Base-by-base conservation (phyloP, 2,329 filamentous ascomycete genomes). In the Stagonosporopsis vannaccii region DNA sequence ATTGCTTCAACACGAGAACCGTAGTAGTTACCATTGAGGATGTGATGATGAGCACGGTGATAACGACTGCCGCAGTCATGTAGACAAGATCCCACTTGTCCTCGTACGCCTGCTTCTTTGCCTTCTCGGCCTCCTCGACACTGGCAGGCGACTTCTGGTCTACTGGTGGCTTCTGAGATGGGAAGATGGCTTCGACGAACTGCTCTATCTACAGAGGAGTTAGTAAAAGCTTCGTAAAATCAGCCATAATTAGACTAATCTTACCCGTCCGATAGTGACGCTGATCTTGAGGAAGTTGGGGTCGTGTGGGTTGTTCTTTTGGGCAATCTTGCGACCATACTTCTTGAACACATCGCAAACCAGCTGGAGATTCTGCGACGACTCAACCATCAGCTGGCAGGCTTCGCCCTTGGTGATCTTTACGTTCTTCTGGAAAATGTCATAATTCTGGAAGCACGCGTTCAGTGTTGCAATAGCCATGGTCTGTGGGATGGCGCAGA, bases 401-500 rank as follows among this genome's bases (percentile, higher is more conserved):
- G 95, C 93, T 65, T 94, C 87, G 28, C 95, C 95, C 81, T 97
- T 98, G 55, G 91, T 94, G 77, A 99, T 97, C 81, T 99, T 99
- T 80, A 99, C 82, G 71, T 97, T 95, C 62, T 85, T 87, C 73
- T 94, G 79, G 74, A 97, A 96, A 55, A 99, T 87, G 58, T 83
- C 84, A 20, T 91, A 90, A 77, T 99, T 99, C 70, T 90, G 89
- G 86, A 98, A 99, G 68, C 94, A 90, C 17, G 92, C 81, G 67
- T 97, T 93, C 37, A 98, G 80, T 0, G 94, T 98, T 8, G 95
- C 94, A 75, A 99, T 97, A 49, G 94, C 95, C 95, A 99, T 99
- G 62, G 88, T 83, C 78, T 99, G 95, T 2, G 95, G 95, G 62
- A 99, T 99, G 53, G 94, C 94, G 43, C 92, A 92, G 77, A 99